phyloP scores from a whole-genome alignment of 768 basidiomycete species.

The Sporobolomyces pararoseus region DNA sequence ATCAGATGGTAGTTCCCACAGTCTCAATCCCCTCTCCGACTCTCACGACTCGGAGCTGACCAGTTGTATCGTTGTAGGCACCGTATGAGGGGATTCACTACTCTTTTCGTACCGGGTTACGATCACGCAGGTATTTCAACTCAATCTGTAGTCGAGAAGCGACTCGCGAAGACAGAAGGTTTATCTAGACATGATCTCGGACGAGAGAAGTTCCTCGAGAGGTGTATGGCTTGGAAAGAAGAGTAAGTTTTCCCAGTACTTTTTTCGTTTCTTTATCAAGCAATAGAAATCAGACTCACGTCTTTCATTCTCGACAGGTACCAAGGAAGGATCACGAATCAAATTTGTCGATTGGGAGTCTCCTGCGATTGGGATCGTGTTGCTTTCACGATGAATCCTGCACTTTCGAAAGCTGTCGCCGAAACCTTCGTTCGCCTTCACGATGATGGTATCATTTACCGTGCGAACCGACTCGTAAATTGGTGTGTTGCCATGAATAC shows the following conservation, averaged over 20 bases:
- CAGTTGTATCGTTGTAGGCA: conserved; percentile 64
- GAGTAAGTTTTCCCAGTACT: conserved; percentile 61
- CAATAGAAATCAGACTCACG: too few species aligned
- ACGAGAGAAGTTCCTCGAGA: conserved; percentile 80
- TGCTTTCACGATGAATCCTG: conserved; percentile 92
- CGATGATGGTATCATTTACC: conserved; percentile 87
- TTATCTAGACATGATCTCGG: conserved; percentile 90
- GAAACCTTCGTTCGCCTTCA: conserved; percentile 87
- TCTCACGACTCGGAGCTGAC: too few species aligned
- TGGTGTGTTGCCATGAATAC: conserved; percentile 97
- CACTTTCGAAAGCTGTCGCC: conserved; percentile 76
- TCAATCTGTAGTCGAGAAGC: conserved; percentile 93
- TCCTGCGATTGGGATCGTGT: conserved; percentile 92
- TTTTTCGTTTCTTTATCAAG: background rate
- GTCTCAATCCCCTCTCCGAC: background rate
- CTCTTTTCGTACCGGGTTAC: conserved; percentile 86
- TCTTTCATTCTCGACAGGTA: too few species aligned
- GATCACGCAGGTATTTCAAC: conserved; percentile 99
- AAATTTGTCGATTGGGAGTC: conserved; percentile 80
- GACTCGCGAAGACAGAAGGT: conserved; percentile 75
- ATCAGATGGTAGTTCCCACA: conserved; percentile 79
- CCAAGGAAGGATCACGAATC: conserved; percentile 84
- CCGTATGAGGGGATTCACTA: conserved; percentile 90
- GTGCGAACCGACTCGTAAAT: conserved; percentile 93
- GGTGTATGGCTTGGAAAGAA: conserved; percentile 94